phyloP scores from a whole-genome alignment of 805 yeast genomes.

The Myxozyma neglecta region DNA sequence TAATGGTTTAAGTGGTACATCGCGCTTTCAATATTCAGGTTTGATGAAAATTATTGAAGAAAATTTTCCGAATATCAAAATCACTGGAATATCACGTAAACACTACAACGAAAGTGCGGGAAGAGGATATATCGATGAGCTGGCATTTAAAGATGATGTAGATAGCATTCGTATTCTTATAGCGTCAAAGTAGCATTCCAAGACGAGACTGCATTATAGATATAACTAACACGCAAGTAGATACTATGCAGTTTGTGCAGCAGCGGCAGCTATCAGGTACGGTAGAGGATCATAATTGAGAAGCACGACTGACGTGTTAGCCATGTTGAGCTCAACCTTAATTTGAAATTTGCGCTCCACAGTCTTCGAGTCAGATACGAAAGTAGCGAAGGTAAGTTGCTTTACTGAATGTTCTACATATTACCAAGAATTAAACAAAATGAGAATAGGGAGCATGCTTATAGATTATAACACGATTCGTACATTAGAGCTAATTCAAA shows the following conservation, averaged over 20 bases:
- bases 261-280: conserved; percentile 20
- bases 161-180: conserved; percentile 36
- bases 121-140: conserved; percentile 24
- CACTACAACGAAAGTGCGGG: conserved; percentile 39
- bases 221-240: conserved; percentile 1
- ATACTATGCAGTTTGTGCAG: conserved; percentile 40
- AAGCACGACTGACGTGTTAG: conserved; percentile 25
- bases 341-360: conserved; percentile 35
- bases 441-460: conserved; percentile 46
- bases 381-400: conserved; percentile 21
- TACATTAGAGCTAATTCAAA: conserved; percentile 46
- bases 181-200: conserved; percentile 33
- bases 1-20: background rate
- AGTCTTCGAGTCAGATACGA: conserved; percentile 23
- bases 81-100: conserved; percentile 36
- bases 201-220: too few species aligned
- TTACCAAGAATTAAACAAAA: background rate
- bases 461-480: conserved; percentile 46
- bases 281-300: background rate
- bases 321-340: conserved; percentile 25
- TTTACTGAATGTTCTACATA: background rate
- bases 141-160: conserved; percentile 33
- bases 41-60: conserved; percentile 38
- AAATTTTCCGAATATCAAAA: conserved; percentile 37
- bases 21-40: background rate